phyloP scores from a whole-genome alignment of 345 rosid genomes.

The Carallia brachiata region DNA sequence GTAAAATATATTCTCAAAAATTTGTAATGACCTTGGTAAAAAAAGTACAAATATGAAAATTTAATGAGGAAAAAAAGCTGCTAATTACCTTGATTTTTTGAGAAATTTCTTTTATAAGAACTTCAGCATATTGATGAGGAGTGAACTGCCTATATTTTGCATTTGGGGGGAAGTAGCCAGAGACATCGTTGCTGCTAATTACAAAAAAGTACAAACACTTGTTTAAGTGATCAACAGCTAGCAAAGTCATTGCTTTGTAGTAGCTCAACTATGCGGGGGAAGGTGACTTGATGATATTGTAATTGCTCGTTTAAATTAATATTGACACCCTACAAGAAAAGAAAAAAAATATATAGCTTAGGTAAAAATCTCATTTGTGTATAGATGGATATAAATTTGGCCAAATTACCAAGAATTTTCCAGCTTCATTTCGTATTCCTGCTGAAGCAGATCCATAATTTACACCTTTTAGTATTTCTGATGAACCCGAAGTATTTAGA shows the following conservation, averaged over 20 bases:
- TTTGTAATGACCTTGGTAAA: background rate
- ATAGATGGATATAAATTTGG: background rate
- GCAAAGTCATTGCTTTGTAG: conserved; percentile 6
- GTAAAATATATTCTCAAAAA: background rate
- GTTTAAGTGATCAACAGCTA: background rate
- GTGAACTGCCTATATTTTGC: background rate
- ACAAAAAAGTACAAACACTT: conserved; percentile 18
- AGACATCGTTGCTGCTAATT: conserved; percentile 25
- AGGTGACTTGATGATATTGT: conserved; percentile 8
- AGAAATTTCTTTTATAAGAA: conserved; percentile 2
- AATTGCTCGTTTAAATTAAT: conserved; percentile 8
- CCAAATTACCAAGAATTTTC: conserved; percentile 9
- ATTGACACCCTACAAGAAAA: conserved; percentile 8
- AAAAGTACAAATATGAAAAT: background rate
- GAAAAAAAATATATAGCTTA: background rate
- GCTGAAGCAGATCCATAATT: conserved; percentile 21
- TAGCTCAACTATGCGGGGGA: conserved; percentile 9
- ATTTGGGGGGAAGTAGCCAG: conserved; percentile 12
- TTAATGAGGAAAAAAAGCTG: background rate
- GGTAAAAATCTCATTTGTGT: background rate
- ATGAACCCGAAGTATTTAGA: background rate
- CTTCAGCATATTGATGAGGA: conserved; percentile 5
- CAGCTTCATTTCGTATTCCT: conserved; percentile 16
- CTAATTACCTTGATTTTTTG: conserved; percentile 6
- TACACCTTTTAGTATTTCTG: conserved; percentile 15